A percentile compares a stretch with the other conserved stretches of the same genome.
phyloP scores from a whole-genome alignment of 169 alveolate species.

The Babesia divergens region DNA sequence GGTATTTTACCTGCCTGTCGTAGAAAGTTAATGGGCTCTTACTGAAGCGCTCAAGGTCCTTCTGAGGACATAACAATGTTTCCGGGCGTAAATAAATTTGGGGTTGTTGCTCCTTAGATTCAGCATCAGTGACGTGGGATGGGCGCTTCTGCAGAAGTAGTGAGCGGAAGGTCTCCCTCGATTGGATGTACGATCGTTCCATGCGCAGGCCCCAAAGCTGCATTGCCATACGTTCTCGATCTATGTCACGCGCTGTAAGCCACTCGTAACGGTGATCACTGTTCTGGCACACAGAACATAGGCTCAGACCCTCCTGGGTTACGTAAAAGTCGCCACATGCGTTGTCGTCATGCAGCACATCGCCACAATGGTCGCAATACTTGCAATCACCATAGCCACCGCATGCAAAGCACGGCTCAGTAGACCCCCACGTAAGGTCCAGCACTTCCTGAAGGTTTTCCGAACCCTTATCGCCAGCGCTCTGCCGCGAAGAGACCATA shows the following conservation, averaged over 20 bases:
- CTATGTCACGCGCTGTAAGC: slow-evolving; percentile 27
- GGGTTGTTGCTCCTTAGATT: neutral
- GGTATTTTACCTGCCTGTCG: slow-evolving; percentile 15
- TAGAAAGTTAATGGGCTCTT: slow-evolving; percentile 7
- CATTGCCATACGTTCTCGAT: slow-evolving; percentile 46
- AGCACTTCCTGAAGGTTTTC: slow-evolving; percentile 54
- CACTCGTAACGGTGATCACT: slow-evolving; percentile 59
- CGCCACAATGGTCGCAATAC: slow-evolving; percentile 62
- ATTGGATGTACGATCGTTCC: slow-evolving; percentile 2
- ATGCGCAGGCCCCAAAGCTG: slow-evolving; percentile 45
- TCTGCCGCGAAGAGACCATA: slow-evolving; percentile 28
- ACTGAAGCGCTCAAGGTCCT: slow-evolving; percentile 13
- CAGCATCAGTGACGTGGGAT: neutral
- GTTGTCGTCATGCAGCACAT: slow-evolving; percentile 60
- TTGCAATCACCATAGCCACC: slow-evolving; percentile 67
- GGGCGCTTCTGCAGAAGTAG: neutral
- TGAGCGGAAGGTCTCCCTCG: neutral
- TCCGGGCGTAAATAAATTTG: slow-evolving; percentile 1
- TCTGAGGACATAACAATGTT: neutral
- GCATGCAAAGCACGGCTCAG: slow-evolving; percentile 56
- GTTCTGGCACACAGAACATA: slow-evolving; percentile 59
- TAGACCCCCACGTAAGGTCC: slow-evolving; percentile 66
- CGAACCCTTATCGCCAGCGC: slow-evolving; percentile 39
- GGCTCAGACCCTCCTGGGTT: slow-evolving; percentile 26
- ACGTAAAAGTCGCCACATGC: slow-evolving; percentile 60